A percentile compares a stretch with the other conserved stretches of the same genome.
phyloP scores from a whole-genome alignment of 305 asterid species.

The Fraxinus floribunda region DNA sequence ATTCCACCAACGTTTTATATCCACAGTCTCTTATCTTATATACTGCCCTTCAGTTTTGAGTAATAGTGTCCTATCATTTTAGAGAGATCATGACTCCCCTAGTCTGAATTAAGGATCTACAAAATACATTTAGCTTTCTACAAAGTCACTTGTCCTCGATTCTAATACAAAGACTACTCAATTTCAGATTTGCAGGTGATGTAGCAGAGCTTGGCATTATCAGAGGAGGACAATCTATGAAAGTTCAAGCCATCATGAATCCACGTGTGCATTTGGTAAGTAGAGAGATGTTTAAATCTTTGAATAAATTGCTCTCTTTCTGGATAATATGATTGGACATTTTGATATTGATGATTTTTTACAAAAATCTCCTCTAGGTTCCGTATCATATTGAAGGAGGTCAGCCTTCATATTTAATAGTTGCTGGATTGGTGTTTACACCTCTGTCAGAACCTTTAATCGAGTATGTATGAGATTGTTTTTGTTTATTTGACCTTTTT shows the following conservation, averaged over 20 bases:
- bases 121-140: constrained; percentile 5
- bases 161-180: constrained; percentile 20
- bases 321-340: constrained; percentile 5
- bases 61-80: neutral
- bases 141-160: neutral
- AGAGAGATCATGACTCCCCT: neutral
- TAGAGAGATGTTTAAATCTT: constrained; percentile 10
- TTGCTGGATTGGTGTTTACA: constrained; percentile 98
- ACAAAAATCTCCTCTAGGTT: constrained; percentile 51
- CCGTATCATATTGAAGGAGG: constrained; percentile 96
- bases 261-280: constrained; percentile 85
- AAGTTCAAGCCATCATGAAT: constrained; percentile 67
- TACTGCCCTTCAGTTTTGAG: neutral
- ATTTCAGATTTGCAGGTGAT: constrained; percentile 80
- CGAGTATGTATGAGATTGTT: constrained; percentile 48
- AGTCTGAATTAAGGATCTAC: constrained; percentile 12
- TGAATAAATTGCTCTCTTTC: constrained; percentile 20
- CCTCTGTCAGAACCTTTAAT: constrained; percentile 95
- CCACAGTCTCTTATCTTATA: neutral
- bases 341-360: constrained; percentile 21
- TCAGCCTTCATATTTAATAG: constrained; percentile 85
- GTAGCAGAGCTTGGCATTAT: constrained; percentile 85
- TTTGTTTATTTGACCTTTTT: constrained; percentile 19
- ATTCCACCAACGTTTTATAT: neutral
- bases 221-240: constrained; percentile 63